Conservation (phyloP, 257 asterid species). For the Osmanthus fragrans region DNA sequence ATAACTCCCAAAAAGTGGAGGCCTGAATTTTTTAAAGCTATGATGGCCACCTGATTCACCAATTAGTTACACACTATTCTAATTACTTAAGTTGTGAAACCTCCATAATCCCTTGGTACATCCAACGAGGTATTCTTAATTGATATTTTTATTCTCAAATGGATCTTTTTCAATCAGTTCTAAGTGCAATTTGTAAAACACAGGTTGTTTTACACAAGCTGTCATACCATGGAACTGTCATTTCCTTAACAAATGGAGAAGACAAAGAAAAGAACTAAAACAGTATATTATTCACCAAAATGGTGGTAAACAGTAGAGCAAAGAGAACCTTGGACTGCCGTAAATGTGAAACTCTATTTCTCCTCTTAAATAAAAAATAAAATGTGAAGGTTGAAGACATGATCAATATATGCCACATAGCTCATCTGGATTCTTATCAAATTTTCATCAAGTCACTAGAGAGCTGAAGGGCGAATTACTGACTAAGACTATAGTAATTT, state of each 20-base stretch:
- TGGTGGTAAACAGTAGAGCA: background rate
- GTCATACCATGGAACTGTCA: background rate
- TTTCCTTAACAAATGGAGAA: background rate
- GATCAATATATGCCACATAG: constrained; percentile 1
- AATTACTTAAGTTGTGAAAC: background rate
- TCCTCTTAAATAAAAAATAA: background rate
- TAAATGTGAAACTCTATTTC: background rate
- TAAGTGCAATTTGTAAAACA: constrained; percentile 6
- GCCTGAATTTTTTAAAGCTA: constrained; percentile 5
- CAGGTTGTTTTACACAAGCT: background rate
- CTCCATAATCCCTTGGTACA: background rate
- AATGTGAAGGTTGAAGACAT: background rate
- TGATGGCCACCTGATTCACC: constrained; percentile 9
- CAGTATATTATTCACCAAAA: background rate
- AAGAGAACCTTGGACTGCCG: constrained; percentile 16
- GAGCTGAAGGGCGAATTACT: background rate
- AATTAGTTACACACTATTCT: background rate
- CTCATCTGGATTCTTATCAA: background rate
- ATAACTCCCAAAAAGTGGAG: background rate
- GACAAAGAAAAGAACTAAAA: background rate
- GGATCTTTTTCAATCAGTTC: background rate
- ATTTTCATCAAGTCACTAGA: constrained; percentile 11
- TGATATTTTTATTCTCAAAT: background rate
- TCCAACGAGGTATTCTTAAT: background rate
- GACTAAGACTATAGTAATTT: constrained; percentile 10